Conservation (phyloP, 306 rosid genomes). For the Citrullus amarus region DNA sequence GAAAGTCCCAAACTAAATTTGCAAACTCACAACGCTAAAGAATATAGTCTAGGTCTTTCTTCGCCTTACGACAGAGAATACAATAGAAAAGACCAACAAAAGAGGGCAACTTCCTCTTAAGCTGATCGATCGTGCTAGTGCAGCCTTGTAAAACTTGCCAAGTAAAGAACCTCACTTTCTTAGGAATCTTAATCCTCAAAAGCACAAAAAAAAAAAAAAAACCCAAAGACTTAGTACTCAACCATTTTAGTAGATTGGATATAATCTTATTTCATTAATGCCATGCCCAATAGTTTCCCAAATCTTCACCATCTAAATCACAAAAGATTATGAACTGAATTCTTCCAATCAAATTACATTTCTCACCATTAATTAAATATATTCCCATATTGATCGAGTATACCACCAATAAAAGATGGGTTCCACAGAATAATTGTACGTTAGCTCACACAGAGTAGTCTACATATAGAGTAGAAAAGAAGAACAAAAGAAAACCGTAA, state of each 20-base stretch:
- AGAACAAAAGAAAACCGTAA: constrained; percentile 12
- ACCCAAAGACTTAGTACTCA: too few relatives aligned
- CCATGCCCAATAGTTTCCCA: background rate
- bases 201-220: too few relatives aligned
- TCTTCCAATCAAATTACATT: background rate
- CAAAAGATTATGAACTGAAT: background rate
- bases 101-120: too few relatives aligned
- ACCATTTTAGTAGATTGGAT: background rate
- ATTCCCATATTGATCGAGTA: background rate
- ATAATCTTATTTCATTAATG: background rate
- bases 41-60: too few relatives aligned
- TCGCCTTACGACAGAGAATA: too few relatives aligned
- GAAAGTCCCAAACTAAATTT: too few relatives aligned
- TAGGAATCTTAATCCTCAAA: too few relatives aligned
- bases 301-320: background rate
- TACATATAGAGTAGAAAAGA: background rate
- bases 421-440: background rate
- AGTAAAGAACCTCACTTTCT: too few relatives aligned
- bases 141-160: too few relatives aligned
- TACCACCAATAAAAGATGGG: background rate
- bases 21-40: too few relatives aligned
- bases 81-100: too few relatives aligned
- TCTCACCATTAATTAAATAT: background rate
- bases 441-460: background rate
- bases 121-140: too few relatives aligned